These are phyloP conservation scores for Dactylellina cionopaga DNA, from an alignment of 2,329 filamentous ascomycete genomes.

Conservation along the genomic window DNA sequence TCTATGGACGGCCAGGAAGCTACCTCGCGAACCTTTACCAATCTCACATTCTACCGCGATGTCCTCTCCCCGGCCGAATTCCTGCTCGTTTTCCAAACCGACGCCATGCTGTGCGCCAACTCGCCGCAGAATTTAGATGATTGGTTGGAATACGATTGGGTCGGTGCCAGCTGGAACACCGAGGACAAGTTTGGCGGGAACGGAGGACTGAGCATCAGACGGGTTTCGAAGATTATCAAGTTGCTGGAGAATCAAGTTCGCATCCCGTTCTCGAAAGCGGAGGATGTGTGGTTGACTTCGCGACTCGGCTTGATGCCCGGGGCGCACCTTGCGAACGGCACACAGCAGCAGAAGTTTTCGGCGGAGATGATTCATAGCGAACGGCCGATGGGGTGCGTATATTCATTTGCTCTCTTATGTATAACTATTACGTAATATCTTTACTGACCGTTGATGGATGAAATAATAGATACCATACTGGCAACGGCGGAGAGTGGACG, in stretches of 20 bases:
- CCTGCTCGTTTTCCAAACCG: constrained; percentile 68
- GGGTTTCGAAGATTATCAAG: constrained; percentile 67
- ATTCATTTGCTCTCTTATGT: constrained; percentile 60
- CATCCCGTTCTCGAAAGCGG: constrained; percentile 62
- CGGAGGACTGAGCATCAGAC: constrained; percentile 66
- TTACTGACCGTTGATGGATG: neutral
- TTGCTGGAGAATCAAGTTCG: constrained; percentile 65
- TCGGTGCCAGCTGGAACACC: constrained; percentile 65
- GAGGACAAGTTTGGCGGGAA: constrained; percentile 65
- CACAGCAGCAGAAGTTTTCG: constrained; percentile 65
- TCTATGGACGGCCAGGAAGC: constrained; percentile 66
- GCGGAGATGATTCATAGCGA: constrained; percentile 65
- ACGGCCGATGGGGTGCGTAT: constrained; percentile 68
- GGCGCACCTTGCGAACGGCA: constrained; percentile 66
- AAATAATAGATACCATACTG: constrained; percentile 55
- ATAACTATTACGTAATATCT: neutral
- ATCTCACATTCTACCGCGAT: constrained; percentile 64
- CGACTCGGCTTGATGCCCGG: constrained; percentile 66
- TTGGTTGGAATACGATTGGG: constrained; percentile 67
- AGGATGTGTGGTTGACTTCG: constrained; percentile 69
- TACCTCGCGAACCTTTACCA: constrained; percentile 67
- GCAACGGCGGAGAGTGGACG: constrained; percentile 64
- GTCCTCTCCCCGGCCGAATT: constrained; percentile 62
- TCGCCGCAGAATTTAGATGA: constrained; percentile 64
- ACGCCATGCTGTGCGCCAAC: constrained; percentile 69